Base-by-base conservation (phyloP, 306 rosid species). In the Mimosa pudica region DNA sequence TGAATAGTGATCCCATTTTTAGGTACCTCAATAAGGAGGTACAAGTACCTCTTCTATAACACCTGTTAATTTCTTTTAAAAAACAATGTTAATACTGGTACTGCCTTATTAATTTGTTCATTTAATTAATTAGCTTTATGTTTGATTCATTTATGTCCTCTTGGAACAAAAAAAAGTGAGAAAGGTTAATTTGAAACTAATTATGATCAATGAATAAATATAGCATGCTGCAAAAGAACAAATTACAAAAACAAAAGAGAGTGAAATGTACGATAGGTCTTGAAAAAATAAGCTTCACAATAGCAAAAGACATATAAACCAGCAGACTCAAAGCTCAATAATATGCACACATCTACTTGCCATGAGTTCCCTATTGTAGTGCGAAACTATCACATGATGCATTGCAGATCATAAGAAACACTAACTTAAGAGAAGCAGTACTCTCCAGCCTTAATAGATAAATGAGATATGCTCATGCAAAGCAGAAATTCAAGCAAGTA, bases 381-480 rank as follows among this genome's bases (percentile, higher is more conserved):
- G 14, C 13, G 48, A 67, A 49, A 64, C 46, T 54, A 54, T 36
- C 8, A 54, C 68, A 78, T n/a, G 62, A 32, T n/a, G n/a, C n/a
- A n/a, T 17, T 55, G 76, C 20, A 82, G 46, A 77, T 46, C 33
- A 73, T 32, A 65, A 81, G 81, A 72, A 74, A 33, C 24, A n/a
- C 3, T 44, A 69, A 7, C 70, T 62, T 18, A 6, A 18, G 44
- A 45, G 14, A 42, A 32, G 58, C 77, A 62, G 35, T 36, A 48
- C 16, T 49, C 54, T 71, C 72, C 64, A 79, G 46, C 32, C 35
- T 44, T 65, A 63, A 5, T 71, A 45, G 48, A 79, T 57, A 71
- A 73, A 81, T 38, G 52, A 44, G 44, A 76, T 51, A 51, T 12
- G 47, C 36, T 42, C 55, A 66, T 14, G 57, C 81, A 83, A 76